Conservation (phyloP, 2,329 filamentous ascomycete genomes). For the Chrysoporthe austroafricana region DNA sequence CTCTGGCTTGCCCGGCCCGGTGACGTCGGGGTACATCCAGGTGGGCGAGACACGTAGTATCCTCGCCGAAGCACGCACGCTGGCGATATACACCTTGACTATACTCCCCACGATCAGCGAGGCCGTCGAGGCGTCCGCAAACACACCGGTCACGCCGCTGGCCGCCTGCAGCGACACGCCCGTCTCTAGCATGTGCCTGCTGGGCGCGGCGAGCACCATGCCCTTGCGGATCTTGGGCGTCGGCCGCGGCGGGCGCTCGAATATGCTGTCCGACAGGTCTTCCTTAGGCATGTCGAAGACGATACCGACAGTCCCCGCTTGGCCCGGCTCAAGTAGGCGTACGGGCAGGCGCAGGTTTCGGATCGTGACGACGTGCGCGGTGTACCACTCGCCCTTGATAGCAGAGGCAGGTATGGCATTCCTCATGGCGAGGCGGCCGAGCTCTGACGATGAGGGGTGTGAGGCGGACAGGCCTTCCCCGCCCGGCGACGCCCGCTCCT, state of each 20-base stretch:
- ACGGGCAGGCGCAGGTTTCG: constrained; percentile 87
- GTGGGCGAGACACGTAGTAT: constrained; percentile 60
- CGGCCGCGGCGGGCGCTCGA: constrained; percentile 37
- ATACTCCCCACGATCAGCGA: constrained; percentile 68
- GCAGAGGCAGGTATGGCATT: constrained; percentile 56
- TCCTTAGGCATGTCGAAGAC: constrained; percentile 55
- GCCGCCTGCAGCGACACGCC: constrained; percentile 65
- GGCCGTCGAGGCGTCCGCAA: constrained; percentile 65
- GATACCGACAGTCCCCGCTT: constrained; percentile 88
- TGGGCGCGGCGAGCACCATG: constrained; percentile 75
- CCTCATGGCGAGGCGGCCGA: constrained; percentile 56
- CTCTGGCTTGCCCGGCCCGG: constrained; percentile 33
- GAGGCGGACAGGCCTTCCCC: constrained; percentile 55
- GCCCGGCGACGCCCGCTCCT: constrained; percentile 51
- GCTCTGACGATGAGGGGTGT: constrained; percentile 57
- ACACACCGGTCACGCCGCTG: constrained; percentile 72
- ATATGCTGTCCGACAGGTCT: constrained; percentile 36
- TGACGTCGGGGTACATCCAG: constrained; percentile 32
- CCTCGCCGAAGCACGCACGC: constrained; percentile 79
- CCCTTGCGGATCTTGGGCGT: constrained; percentile 68
- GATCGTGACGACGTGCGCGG: constrained; percentile 80
- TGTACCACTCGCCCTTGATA: constrained; percentile 74
- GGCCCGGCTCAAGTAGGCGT: constrained; percentile 72
- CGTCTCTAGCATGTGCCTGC: constrained; percentile 59
- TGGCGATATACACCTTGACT: constrained; percentile 85